Conservation (phyloP, 208 protist genomes). For the Phytomonas francai region DNA sequence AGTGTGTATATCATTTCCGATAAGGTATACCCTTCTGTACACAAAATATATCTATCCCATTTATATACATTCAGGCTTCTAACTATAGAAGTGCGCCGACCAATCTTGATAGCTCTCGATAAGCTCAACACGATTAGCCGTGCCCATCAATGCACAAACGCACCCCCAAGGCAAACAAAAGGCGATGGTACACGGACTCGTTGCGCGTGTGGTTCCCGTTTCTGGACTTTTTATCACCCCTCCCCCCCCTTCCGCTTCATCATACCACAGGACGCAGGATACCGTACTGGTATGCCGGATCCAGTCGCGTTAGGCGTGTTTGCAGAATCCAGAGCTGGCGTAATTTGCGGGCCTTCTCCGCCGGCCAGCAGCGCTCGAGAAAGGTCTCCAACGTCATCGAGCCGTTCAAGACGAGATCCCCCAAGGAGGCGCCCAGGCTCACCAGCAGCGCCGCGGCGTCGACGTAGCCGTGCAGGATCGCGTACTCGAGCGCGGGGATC, state of each 20-base stretch:
- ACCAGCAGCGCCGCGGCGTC: constrained; percentile 38
- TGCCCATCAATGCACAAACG: too few relatives aligned
- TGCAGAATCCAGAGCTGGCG: not conserved
- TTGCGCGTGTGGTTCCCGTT: not conserved
- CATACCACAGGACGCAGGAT: not conserved
- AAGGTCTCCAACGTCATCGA: constrained; percentile 26
- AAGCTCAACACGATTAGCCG: too few relatives aligned
- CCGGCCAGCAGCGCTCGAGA: constrained; percentile 18
- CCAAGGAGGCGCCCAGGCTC: constrained; percentile 40
- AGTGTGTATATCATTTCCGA: too few relatives aligned
- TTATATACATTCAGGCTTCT: too few relatives aligned
- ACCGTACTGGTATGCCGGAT: not conserved
- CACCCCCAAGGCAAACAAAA: too few relatives aligned
- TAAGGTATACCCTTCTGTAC: too few relatives aligned
- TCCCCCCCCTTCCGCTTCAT: too few relatives aligned
- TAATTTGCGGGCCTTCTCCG: not conserved
- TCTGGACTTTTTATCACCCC: not conserved
- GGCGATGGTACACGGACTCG: too few relatives aligned
- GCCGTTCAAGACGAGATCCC: constrained; percentile 33
- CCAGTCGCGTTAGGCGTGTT: not conserved
- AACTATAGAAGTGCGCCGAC: too few relatives aligned
- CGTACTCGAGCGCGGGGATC: constrained; percentile 57
- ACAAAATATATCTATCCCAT: too few relatives aligned
- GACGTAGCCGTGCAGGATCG: constrained; percentile 26
- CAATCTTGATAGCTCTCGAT: too few relatives aligned